Base-by-base conservation (phyloP, 108 stramenopile genomes). In the Craspedostauros australis region DNA sequence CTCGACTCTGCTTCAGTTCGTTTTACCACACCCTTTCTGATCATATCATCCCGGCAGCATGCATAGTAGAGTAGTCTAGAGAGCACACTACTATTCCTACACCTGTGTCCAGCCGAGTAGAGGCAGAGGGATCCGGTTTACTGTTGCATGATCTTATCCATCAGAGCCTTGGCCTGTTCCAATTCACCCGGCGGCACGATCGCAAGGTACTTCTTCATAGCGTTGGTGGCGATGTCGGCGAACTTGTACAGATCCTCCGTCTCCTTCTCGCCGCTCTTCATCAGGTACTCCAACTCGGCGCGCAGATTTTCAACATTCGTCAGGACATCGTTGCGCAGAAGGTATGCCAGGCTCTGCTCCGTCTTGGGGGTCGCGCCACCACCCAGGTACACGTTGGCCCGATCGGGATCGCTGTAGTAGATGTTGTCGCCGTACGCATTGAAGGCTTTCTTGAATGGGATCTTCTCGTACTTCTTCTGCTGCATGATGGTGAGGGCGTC, bases 371-470 rank as follows among this genome's bases (percentile, higher is more conserved):
- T 70, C 0, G 86, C 86, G 0, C 90, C 90, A 19, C 90, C 90
- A 18, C 75, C 86, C 23, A 92, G 60, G 46, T 92, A 92, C 26
- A 72, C 39, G 58, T 92, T 92, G 7, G 90, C 86, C 12, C 86
- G 68, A 56, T 87, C 86, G 0, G 90, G 85, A 72, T 92, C 86
- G 7, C 56, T 44, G 55, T 88, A 92, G 48, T 87, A 92, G 36
- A 92, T 92, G 51, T 92, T 92, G 54, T 92, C 90, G 2, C 79
- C 82, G 59, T 75, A 92, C 3, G 73, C 64, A 61, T 92, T 92
- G 64, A 92, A 92, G 4, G 75, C 70, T 45, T 82, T 86, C 52
- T 89, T 89, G 57, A 89, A 85, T 12, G 33, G 46, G 32, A 69
- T 62, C 59, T 80, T 81, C 26, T 81, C 77, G 48, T 78, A 89